Percentiles rank a stretch among this genome's conserved stretches.
phyloP scores from a whole-genome alignment of 2,329 filamentous ascomycete genomes.

The Dactylellina sp. region DNA sequence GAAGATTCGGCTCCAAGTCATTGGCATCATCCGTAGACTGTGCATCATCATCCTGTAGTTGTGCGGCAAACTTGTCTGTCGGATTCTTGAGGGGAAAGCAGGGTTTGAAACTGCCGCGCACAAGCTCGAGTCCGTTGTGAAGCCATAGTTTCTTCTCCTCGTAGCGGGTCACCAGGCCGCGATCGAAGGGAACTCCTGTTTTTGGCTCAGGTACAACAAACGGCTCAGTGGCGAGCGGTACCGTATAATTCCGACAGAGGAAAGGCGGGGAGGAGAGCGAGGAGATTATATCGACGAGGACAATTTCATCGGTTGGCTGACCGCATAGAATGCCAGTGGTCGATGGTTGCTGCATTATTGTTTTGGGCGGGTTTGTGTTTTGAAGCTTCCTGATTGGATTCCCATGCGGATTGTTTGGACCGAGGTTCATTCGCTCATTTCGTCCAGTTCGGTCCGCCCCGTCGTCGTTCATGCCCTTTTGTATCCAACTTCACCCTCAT shows the following conservation, averaged over 20 bases:
- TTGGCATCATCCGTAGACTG: background rate
- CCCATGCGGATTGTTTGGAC: constrained; percentile 48
- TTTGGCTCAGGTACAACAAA: constrained; percentile 30
- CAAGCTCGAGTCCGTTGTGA: constrained; percentile 3
- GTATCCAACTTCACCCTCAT: constrained; percentile 20
- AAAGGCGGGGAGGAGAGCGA: constrained; percentile 50
- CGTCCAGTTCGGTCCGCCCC: constrained; percentile 12
- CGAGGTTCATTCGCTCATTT: constrained; percentile 45
- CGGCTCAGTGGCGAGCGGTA: constrained; percentile 13
- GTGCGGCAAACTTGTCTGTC: background rate
- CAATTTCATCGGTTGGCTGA: constrained; percentile 39
- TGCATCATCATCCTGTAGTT: background rate
- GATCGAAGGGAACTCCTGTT: constrained; percentile 48
- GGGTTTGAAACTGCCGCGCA: constrained; percentile 26
- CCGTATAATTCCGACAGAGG: constrained; percentile 17
- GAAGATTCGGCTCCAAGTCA: constrained; percentile 34
- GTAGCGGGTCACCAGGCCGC: constrained; percentile 36
- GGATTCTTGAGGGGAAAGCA: constrained; percentile 27
- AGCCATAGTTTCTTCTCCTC: constrained; percentile 38
- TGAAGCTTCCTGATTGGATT: constrained; percentile 46
- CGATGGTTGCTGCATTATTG: constrained; percentile 30
- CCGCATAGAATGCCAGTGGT: constrained; percentile 20
- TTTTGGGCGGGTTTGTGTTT: constrained; percentile 30
- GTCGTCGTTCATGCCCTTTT: background rate
- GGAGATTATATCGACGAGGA: constrained; percentile 45